Evolutionary conservation across 805 yeast species (phyloP).

Genomic region (Maudiozyma serrabonitensis): DNA sequence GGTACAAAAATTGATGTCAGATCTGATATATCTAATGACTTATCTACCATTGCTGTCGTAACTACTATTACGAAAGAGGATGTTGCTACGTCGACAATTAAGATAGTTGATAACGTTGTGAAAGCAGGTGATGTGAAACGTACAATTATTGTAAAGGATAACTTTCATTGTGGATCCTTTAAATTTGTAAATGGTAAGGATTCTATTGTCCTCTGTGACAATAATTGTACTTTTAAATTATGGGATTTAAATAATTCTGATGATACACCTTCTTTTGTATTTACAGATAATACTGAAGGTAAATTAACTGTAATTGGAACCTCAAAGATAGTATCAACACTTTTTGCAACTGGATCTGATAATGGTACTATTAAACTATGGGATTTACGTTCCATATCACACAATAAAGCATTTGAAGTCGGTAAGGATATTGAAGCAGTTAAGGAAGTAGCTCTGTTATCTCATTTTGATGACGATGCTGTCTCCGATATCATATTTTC

Average conservation of each 20-base stretch:
- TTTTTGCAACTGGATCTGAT: slow-evolving; percentile 24
- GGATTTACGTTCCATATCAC: slow-evolving; percentile 20
- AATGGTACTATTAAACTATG: slow-evolving; percentile 24
- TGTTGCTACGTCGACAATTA: slow-evolving; percentile 7
- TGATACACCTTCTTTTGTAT: slow-evolving; percentile 12
- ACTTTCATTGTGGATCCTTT: background rate
- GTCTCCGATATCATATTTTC: slow-evolving; percentile 22
- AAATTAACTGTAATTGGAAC: slow-evolving; percentile 14
- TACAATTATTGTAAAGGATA: slow-evolving; percentile 9
- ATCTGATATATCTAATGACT: slow-evolving; percentile 18
- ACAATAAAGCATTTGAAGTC: slow-evolving; percentile 7
- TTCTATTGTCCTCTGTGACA: slow-evolving; percentile 18
- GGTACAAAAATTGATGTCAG: slow-evolving; percentile 5
- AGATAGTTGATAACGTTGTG: slow-evolving; percentile 18
- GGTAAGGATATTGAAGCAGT: background rate
- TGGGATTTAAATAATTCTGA: slow-evolving; percentile 19
- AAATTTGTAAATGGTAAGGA: background rate
- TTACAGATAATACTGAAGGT: slow-evolving; percentile 15
- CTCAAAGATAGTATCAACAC: slow-evolving; percentile 17
- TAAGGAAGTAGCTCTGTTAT: slow-evolving; percentile 11
- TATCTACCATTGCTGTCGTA: slow-evolving; percentile 13
- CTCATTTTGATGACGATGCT: slow-evolving; percentile 19
- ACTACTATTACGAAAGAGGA: slow-evolving; percentile 6
- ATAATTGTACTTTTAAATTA: slow-evolving; percentile 20
- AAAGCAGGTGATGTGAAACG: slow-evolving; percentile 17